phyloP scores from a whole-genome alignment of 2,329 filamentous ascomycete genomes.

The Epichloe aotearoae region DNA sequence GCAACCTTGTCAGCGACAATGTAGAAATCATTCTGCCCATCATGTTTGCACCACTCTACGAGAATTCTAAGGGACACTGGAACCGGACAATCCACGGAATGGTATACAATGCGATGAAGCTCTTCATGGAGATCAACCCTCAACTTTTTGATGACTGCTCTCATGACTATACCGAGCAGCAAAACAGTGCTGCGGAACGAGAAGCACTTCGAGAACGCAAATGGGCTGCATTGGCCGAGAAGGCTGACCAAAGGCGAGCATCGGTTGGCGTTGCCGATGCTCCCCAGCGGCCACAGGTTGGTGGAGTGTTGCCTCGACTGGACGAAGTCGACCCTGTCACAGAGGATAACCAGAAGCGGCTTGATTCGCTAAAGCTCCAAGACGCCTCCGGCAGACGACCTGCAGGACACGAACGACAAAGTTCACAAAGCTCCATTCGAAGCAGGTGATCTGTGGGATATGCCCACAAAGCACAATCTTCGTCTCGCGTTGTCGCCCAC shows the following conservation, averaged over 20 bases:
- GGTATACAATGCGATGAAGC: slow-evolving; percentile 99
- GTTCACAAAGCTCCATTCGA: slow-evolving; percentile 40
- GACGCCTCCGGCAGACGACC: slow-evolving; percentile 54
- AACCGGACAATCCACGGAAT: slow-evolving; percentile 99
- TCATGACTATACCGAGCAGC: slow-evolving; percentile 92
- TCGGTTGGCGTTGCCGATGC: slow-evolving; percentile 20
- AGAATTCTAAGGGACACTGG: slow-evolving; percentile 99
- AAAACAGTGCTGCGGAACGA: slow-evolving; percentile 79
- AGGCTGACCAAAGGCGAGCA: slow-evolving; percentile 56
- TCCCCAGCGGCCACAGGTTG: slow-evolving; percentile 25
- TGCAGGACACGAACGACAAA: slow-evolving; percentile 44
- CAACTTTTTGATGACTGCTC: slow-evolving; percentile 98
- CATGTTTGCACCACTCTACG: slow-evolving; percentile 97
- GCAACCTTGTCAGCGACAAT: slow-evolving; percentile 97
- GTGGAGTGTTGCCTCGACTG: slow-evolving; percentile 31
- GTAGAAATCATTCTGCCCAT: slow-evolving; percentile 97
- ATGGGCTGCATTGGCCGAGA: slow-evolving; percentile 76
- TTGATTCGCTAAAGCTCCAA: slow-evolving; percentile 83
- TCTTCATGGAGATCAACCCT: slow-evolving; percentile 99
- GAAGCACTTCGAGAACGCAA: slow-evolving; percentile 72
- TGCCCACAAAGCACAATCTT: not conserved
- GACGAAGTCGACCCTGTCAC: slow-evolving; percentile 70
- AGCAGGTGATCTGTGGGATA: slow-evolving; percentile 30
- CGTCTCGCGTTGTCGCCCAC: not conserved
- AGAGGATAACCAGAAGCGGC: slow-evolving; percentile 72